Evolutionary conservation across 495 filamentous ascomycete species (phyloP), one percentile per base, ranked within the genome.

Genomic region (Extremus antarcticus): DNA sequence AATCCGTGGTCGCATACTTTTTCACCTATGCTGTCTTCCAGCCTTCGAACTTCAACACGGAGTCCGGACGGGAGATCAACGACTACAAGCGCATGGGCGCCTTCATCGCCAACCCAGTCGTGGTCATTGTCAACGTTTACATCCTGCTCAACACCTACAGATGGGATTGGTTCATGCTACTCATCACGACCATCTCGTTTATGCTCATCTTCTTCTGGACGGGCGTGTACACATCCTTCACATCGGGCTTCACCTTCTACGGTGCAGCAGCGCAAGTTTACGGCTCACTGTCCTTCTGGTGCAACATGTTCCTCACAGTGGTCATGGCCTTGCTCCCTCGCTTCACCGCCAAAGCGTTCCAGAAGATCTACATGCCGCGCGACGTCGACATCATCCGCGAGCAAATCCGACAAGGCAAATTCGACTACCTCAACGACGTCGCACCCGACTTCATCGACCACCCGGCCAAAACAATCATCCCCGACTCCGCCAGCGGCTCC

Each of bases 301-400:
- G 85, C 24, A 76, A 85, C 49, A 74, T 85, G 25, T 72, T 91
- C 17, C 65, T 95, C 41, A 88, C 86, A 0, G 78, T 86, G 8
- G 77, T 84, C 50, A 76, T 94, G 17, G 88, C 85, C 65, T 69
- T 99, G 43, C 78, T 94, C 9, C 94, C 94, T 20, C 83, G 92
- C 8, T 88, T 96, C 68, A 75, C 81, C 22, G 71, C 84, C 70
- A 99, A 99, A 71, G 71, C 82, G 25, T 68, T 92, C 23, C 91
- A 95, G 69, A 99, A 99, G 70, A 83, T 94, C 40, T 94, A 85
- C 72, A 85, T 88, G 67, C 94, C 94, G 4, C 80, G 79, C 47
- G 94, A 99, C 63, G 82, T 96, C 51, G 94, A 99, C 66, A 95
- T 99, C 62, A 83, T 99, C 62, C 87, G 94, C 25, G 94, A 99